A percentile compares a stretch with the other conserved stretches of the same genome.
Conservation (phyloP, 192 early-diverging fungal species). For the Gamsiella multidivaricata region DNA sequence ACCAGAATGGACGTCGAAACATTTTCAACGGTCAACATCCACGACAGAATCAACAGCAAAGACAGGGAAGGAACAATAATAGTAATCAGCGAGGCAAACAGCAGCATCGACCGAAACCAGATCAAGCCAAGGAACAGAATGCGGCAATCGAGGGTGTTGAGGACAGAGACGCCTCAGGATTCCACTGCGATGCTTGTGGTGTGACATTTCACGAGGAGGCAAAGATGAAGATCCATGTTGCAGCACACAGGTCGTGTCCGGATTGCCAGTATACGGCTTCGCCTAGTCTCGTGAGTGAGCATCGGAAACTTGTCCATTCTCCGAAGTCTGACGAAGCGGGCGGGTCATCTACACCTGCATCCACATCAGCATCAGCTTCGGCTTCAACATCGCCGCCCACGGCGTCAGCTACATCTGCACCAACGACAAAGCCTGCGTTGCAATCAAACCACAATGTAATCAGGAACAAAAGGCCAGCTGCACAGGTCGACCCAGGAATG, state of each 20-base stretch:
- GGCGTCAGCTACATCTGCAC: not conserved
- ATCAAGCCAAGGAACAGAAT: constrained; percentile 12
- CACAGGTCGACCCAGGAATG: constrained; percentile 3
- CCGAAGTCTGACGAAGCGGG: constrained; percentile 2
- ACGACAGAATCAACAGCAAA: constrained; percentile 1
- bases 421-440: not conserved
- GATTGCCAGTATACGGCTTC: constrained; percentile 41
- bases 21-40: not conserved
- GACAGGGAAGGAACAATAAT: constrained; percentile 8
- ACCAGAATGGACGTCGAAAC: constrained; percentile 6
- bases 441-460: too few relatives aligned
- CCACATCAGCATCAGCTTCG: not conserved
- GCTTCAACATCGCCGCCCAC: not conserved
- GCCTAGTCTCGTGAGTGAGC: constrained; percentile 44
- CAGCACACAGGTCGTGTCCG: constrained; percentile 39
- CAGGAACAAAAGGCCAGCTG: constrained; percentile 11
- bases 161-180: constrained; percentile 4
- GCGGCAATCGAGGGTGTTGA: not conserved
- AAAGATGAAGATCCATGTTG: constrained; percentile 31
- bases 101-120: not conserved
- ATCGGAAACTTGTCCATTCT: constrained; percentile 36
- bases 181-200: constrained; percentile 47
- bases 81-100: not conserved
- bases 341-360: not conserved
- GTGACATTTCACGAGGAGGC: constrained; percentile 45